Percentiles rank a stretch among this genome's conserved stretches.
Conservation (phyloP, 805 yeast genomes). For the Candida dajiaensis region DNA sequence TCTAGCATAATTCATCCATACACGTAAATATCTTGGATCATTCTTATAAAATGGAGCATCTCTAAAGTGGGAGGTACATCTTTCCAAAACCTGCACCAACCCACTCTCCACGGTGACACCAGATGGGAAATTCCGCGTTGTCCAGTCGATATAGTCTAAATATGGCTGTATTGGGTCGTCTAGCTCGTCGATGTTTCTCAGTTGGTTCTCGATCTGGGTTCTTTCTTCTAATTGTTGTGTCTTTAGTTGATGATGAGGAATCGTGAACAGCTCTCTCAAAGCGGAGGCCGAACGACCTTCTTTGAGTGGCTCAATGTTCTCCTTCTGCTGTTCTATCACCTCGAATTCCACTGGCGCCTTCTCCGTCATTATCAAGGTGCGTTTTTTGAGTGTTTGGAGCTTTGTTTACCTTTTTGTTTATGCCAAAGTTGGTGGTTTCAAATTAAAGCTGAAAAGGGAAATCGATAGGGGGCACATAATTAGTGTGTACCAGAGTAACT, state of each 20-base stretch:
- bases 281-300: slow-evolving; percentile 66
- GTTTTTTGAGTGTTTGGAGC: neutral
- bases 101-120: slow-evolving; percentile 62
- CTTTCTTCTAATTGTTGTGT: slow-evolving; percentile 30
- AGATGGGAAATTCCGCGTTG: slow-evolving; percentile 53
- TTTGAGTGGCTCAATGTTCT: slow-evolving; percentile 60
- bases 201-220: slow-evolving; percentile 40
- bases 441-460: neutral
- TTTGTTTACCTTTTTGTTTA: neutral
- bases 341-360: slow-evolving; percentile 29
- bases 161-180: slow-evolving; percentile 83
- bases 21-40: slow-evolving; percentile 71
- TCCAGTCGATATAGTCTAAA: slow-evolving; percentile 74
- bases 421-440: neutral
- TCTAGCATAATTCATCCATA: slow-evolving; percentile 77
- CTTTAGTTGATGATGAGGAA: slow-evolving; percentile 24
- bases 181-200: slow-evolving; percentile 48
- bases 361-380: neutral
- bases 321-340: slow-evolving; percentile 59
- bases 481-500: too few species aligned
- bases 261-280: slow-evolving; percentile 39
- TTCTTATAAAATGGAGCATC: slow-evolving; percentile 65
- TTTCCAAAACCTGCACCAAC: slow-evolving; percentile 56
- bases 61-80: slow-evolving; percentile 64
- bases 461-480: neutral